Conservation (phyloP, 805 yeast species). For the Cyberlindnera galapagoensis region DNA sequence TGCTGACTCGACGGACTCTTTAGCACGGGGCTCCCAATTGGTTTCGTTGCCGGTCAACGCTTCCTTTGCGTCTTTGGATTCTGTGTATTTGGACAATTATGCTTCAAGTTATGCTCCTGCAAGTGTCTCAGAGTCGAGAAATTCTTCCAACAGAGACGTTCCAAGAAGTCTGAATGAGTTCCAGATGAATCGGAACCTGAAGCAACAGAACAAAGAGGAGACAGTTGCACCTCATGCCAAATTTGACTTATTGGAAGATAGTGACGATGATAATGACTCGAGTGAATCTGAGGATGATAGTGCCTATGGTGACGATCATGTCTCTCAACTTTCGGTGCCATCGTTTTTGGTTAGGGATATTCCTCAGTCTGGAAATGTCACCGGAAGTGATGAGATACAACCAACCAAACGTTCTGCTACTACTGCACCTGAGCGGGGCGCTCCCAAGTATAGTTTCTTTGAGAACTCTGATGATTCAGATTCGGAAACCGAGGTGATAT, state of each 20-base stretch:
- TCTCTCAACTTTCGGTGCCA: conserved; percentile 15
- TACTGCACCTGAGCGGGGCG: conserved; percentile 14
- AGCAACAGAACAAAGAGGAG: conserved; percentile 11
- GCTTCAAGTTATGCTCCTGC: conserved; percentile 19
- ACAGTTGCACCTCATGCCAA: conserved; percentile 18
- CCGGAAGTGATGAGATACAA: not conserved
- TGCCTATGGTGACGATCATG: conserved; percentile 5
- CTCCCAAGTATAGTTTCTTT: conserved; percentile 23
- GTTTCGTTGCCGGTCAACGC: conserved; percentile 65
- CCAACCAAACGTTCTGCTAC: conserved; percentile 2
- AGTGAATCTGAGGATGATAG: conserved; percentile 5
- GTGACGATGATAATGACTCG: conserved; percentile 3
- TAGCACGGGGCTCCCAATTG: conserved; percentile 41
- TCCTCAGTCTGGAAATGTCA: conserved; percentile 1
- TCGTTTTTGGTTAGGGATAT: conserved; percentile 11
- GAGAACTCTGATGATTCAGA: conserved; percentile 15
- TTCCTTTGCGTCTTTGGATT: conserved; percentile 73
- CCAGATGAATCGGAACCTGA: conserved; percentile 12
- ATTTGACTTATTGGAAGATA: conserved; percentile 7
- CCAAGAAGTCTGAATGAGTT: conserved; percentile 16
- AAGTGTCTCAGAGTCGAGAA: conserved; percentile 15
- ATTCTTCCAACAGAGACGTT: conserved; percentile 5
- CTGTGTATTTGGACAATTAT: conserved; percentile 54
- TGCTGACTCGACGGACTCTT: conserved; percentile 25
- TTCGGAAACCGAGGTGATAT: conserved; percentile 14